These are phyloP conservation scores for Aureobasidium uvarum DNA, from an alignment of 2,329 filamentous ascomycete genomes.

Conservation along the genomic window DNA sequence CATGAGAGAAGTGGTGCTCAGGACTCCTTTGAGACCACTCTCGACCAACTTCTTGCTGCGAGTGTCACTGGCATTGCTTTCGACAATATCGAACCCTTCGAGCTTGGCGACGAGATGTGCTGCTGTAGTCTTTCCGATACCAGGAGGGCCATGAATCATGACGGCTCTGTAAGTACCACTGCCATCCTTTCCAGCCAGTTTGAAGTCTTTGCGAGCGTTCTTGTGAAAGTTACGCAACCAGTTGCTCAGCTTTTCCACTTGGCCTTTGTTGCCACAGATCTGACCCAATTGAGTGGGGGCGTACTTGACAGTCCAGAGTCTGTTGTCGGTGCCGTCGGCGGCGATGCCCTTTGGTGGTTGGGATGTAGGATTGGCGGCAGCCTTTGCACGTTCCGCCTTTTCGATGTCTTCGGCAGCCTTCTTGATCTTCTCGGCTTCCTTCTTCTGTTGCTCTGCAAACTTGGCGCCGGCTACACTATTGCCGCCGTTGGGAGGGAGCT, in stretches of 20 bases:
- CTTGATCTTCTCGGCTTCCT: constrained; percentile 78
- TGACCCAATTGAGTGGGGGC: constrained; percentile 80
- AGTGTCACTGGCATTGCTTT: constrained; percentile 93
- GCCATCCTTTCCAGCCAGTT: constrained; percentile 78
- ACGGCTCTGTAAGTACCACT: constrained; percentile 81
- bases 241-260: constrained; percentile 82
- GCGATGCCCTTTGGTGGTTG: constrained; percentile 37
- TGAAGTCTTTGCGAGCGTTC: constrained; percentile 75
- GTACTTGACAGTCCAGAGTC: constrained; percentile 93
- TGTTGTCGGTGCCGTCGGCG: constrained; percentile 51
- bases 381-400: constrained; percentile 64
- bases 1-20: constrained; percentile 88
- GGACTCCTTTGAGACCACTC: constrained; percentile 77
- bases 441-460: constrained; percentile 76
- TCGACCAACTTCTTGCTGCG: constrained; percentile 96
- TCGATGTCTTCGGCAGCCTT: constrained; percentile 84
- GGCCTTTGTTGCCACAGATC: constrained; percentile 90
- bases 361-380: constrained; percentile 46
- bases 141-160: constrained; percentile 91
- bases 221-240: constrained; percentile 85
- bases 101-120: constrained; percentile 91
- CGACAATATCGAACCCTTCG: constrained; percentile 88
- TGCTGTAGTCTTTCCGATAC: constrained; percentile 96
- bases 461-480: constrained; percentile 84
- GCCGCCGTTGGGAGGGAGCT: constrained; percentile 81